These are phyloP conservation scores for Rhynchospora tenuis DNA, from an alignment of 176 grass and related monocot species.

Conservation along the genomic window DNA sequence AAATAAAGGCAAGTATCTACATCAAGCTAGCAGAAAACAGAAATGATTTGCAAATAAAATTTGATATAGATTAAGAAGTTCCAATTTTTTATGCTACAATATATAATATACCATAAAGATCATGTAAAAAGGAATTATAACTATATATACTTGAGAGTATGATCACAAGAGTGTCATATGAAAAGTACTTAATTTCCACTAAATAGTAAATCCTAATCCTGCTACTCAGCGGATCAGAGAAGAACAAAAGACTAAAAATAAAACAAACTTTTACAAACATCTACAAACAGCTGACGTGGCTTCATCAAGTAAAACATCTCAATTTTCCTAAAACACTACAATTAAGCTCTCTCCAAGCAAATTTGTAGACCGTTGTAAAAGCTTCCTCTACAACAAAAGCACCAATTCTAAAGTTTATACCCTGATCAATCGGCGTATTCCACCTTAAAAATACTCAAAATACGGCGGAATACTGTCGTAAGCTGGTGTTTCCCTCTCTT, in stretches of 20 bases:
- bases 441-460: conserved; percentile 57
- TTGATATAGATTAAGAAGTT: too few species aligned
- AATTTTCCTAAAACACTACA: not conserved
- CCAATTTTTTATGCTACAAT: too few species aligned
- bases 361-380: conserved; percentile 31
- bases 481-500: conserved; percentile 41
- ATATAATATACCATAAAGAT: too few species aligned
- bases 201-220: too few species aligned
- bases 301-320: not conserved
- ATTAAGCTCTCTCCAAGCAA: not conserved
- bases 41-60: too few species aligned
- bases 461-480: conserved; percentile 30
- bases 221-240: not conserved
- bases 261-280: conserved; percentile 15
- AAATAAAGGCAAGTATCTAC: too few species aligned
- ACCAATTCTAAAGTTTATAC: conserved; percentile 25
- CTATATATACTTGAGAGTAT: not conserved
- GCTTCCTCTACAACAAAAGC: conserved; percentile 1
- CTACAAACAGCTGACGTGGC: conserved; percentile 5
- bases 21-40: too few species aligned
- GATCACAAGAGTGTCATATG: not conserved
- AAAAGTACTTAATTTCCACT: not conserved
- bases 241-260: not conserved
- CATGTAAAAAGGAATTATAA: not conserved
- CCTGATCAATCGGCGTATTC: not conserved